Evolutionary conservation across 208 protist genomes (phyloP).

Genomic region (Trypanosoma vivax): DNA sequence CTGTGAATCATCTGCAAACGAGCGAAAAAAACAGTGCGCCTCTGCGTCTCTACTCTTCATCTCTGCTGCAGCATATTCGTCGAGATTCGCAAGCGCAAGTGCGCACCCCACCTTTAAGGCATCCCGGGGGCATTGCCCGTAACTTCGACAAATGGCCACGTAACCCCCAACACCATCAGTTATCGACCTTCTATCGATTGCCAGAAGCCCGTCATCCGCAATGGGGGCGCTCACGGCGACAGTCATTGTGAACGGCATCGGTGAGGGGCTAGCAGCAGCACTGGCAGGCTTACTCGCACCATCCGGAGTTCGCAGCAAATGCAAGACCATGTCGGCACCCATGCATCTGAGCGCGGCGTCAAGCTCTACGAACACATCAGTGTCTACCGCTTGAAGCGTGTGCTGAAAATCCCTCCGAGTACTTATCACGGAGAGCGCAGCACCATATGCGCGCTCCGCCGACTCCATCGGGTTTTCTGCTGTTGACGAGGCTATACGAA

Average conservation of each 20-base stretch:
- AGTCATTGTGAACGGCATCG: constrained; percentile 9
- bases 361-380: constrained; percentile 24
- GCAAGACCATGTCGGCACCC: constrained; percentile 13
- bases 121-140: constrained; percentile 18
- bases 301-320: constrained; percentile 4
- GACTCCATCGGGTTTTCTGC: constrained; percentile 15
- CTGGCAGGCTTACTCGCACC: background rate
- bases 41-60: constrained; percentile 20
- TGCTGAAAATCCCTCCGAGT: constrained; percentile 11
- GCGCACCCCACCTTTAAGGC: constrained; percentile 31
- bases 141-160: constrained; percentile 26
- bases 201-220: constrained; percentile 4
- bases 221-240: constrained; percentile 18
- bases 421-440: constrained; percentile 15
- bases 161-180: constrained; percentile 10
- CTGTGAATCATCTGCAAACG: background rate
- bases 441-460: constrained; percentile 17
- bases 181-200: background rate
- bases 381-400: constrained; percentile 22
- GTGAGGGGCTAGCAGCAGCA: background rate
- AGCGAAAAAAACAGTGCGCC: constrained; percentile 21
- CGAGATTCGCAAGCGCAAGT: constrained; percentile 21
- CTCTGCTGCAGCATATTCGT: constrained; percentile 20
- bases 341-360: constrained; percentile 15
- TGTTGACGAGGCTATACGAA: constrained; percentile 13